Evolutionary conservation across 2,329 filamentous ascomycete genomes (phyloP).

Genomic region (Trichoderma afroharzianum): DNA sequence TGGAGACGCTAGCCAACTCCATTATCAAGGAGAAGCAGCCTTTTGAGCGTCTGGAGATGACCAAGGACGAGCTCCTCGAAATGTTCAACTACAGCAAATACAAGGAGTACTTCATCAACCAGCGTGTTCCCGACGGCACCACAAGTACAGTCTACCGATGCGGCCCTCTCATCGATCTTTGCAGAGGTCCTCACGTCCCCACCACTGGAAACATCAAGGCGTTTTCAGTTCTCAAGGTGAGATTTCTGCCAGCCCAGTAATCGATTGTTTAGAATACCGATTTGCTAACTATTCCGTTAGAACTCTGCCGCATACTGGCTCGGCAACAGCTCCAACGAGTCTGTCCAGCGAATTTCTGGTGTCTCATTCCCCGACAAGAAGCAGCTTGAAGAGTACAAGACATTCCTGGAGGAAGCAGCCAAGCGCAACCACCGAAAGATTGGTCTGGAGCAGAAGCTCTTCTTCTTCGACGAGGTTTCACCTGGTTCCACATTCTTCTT

Average conservation of each 20-base stretch:
- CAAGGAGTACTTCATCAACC: slow-evolving; percentile 91
- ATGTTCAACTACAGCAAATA: slow-evolving; percentile 98
- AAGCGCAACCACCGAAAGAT: slow-evolving; percentile 95
- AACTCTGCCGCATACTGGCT: slow-evolving; percentile 78
- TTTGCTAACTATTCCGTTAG: slow-evolving; percentile 46
- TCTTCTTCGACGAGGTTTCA: slow-evolving; percentile 94
- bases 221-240: slow-evolving; percentile 81
- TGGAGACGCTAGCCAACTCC: slow-evolving; percentile 75
- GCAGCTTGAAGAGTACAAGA: slow-evolving; percentile 85
- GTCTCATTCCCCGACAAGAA: slow-evolving; percentile 97
- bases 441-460: slow-evolving; percentile 92
- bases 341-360: slow-evolving; percentile 92
- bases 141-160: slow-evolving; percentile 93
- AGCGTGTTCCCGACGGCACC: slow-evolving; percentile 70
- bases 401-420: slow-evolving; percentile 95
- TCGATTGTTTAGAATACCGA: neutral
- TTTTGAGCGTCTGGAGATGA: slow-evolving; percentile 84
- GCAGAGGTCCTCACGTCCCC: slow-evolving; percentile 90
- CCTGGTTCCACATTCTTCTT: slow-evolving; percentile 91
- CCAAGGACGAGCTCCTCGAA: slow-evolving; percentile 86
- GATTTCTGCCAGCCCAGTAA: neutral
- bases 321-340: slow-evolving; percentile 89
- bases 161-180: slow-evolving; percentile 91
- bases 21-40: slow-evolving; percentile 96
- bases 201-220: slow-evolving; percentile 90